These are phyloP conservation scores for Phytophthora pisi DNA, from an alignment of 352 stramenopile genomes.

Conservation along the genomic window DNA sequence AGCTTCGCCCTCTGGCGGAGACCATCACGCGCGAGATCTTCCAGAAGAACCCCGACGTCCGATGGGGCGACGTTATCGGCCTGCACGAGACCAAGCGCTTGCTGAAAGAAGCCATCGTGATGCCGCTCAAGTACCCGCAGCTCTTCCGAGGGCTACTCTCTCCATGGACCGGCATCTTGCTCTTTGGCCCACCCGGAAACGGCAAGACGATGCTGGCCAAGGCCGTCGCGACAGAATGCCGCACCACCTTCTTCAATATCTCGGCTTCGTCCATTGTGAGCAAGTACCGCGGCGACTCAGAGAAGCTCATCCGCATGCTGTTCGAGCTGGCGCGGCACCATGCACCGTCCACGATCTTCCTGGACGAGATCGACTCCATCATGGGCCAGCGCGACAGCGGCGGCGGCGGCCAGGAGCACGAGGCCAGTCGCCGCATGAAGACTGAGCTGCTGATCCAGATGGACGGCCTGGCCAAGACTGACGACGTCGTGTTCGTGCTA, in stretches of 20 bases:
- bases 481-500: constrained; percentile 84
- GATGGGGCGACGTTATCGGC: constrained; percentile 91
- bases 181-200: constrained; percentile 87
- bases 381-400: constrained; percentile 87
- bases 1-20: constrained; percentile 86
- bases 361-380: constrained; percentile 90
- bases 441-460: constrained; percentile 90
- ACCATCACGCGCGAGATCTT: constrained; percentile 94
- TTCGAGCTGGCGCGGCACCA: constrained; percentile 86
- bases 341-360: constrained; percentile 85
- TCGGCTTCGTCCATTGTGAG: constrained; percentile 88
- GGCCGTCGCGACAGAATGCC: constrained; percentile 84
- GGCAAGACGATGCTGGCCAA: constrained; percentile 92
- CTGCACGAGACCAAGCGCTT: constrained; percentile 93
- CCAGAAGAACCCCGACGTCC: constrained; percentile 88
- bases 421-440: constrained; percentile 88
- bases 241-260: constrained; percentile 91
- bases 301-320: constrained; percentile 88
- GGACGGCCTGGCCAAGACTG: constrained; percentile 81
- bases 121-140: constrained; percentile 95
- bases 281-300: constrained; percentile 86
- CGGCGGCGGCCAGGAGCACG: constrained; percentile 77
- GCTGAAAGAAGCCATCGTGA: constrained; percentile 94
- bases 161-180: constrained; percentile 90
- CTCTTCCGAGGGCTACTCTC: constrained; percentile 93